Evolutionary conservation across 2,329 filamentous ascomycete genomes (phyloP).

Genomic region (Colletotrichum horii): DNA sequence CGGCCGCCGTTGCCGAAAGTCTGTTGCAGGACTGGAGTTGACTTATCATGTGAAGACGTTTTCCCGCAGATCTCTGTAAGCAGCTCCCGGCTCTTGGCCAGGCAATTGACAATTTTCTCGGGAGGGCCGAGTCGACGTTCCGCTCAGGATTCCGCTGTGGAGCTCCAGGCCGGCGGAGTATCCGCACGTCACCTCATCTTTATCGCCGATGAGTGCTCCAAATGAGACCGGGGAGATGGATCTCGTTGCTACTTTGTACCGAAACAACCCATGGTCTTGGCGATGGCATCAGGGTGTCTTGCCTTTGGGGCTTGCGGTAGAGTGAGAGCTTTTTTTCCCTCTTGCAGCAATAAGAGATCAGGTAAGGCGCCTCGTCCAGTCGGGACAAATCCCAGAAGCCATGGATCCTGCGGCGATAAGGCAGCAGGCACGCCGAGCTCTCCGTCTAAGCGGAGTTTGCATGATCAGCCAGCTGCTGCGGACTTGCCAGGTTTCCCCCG

Average conservation of each 20-base stretch:
- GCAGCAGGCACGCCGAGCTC: not conserved
- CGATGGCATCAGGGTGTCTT: not conserved
- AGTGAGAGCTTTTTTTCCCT: not conserved
- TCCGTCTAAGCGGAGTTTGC: not conserved
- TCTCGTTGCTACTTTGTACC: not conserved
- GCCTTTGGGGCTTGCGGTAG: not conserved
- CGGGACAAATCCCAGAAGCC: not conserved
- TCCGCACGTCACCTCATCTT: not conserved
- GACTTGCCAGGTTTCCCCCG: not conserved
- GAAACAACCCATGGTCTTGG: not conserved
- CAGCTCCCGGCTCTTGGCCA: not conserved
- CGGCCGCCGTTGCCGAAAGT: not conserved
- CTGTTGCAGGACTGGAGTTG: not conserved
- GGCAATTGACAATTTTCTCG: not conserved
- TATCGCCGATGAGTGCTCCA: not conserved
- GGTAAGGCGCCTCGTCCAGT: not conserved
- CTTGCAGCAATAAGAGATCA: not conserved
- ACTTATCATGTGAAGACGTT: not conserved
- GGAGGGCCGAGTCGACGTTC: not conserved
- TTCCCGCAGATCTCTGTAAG: not conserved
- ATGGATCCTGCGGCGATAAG: not conserved
- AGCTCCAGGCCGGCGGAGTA: not conserved
- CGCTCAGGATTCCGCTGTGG: constrained; percentile 1
- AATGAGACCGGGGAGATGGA: not conserved
- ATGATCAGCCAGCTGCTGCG: not conserved